Conservation (phyloP, 192 early-diverging fungal genomes). For the Coemansia sp. region DNA sequence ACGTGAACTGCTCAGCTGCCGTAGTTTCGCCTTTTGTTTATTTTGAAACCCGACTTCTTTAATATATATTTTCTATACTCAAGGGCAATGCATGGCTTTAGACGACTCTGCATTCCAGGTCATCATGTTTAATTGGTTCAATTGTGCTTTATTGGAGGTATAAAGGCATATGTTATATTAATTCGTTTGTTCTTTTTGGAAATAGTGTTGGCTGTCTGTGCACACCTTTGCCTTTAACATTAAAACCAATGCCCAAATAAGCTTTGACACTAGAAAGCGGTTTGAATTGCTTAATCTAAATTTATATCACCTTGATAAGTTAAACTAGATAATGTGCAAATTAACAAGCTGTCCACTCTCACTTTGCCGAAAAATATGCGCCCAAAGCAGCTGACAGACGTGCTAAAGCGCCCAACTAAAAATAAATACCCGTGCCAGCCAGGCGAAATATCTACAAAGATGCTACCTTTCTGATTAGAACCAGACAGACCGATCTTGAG, state of each 20-base stretch:
- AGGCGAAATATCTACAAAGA: neutral
- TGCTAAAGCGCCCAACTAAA: neutral
- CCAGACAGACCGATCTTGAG: neutral
- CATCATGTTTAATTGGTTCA: too few relatives aligned
- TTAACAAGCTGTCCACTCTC: too few relatives aligned
- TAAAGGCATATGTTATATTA: too few relatives aligned
- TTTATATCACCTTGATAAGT: too few relatives aligned
- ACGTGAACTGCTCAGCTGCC: neutral
- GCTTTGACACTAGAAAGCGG: too few relatives aligned
- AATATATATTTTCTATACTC: neutral
- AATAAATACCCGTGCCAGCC: neutral
- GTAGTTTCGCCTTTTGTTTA: neutral
- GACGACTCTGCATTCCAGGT: neutral
- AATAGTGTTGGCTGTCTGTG: too few relatives aligned
- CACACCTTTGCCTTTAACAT: too few relatives aligned
- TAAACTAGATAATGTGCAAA: too few relatives aligned
- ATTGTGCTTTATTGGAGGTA: too few relatives aligned
- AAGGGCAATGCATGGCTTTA: neutral
- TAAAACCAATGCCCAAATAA: too few relatives aligned
- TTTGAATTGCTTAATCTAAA: too few relatives aligned
- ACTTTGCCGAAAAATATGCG: neutral
- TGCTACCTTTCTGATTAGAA: neutral
- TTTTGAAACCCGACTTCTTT: neutral
- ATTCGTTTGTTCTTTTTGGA: too few relatives aligned
- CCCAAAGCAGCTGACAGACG: neutral